These are phyloP conservation scores for Microcyclospora pomicola DNA, from an alignment of 2,329 filamentous ascomycete genomes.

Conservation along the genomic window DNA sequence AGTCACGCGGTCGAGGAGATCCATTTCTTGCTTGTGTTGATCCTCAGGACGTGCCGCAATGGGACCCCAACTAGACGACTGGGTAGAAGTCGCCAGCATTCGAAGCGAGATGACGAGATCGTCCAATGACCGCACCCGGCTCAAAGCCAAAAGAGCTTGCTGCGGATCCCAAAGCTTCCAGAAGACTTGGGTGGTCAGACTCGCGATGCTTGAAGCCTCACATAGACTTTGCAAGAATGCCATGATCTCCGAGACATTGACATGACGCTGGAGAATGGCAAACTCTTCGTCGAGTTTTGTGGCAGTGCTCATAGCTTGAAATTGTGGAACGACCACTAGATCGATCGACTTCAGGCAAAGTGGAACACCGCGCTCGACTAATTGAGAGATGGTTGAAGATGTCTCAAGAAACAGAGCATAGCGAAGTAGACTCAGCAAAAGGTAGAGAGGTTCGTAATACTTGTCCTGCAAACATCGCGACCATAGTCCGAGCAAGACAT, in stretches of 20 bases:
- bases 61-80: constrained; percentile 52
- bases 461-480: constrained; percentile 50
- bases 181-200: constrained; percentile 36
- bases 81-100: constrained; percentile 52
- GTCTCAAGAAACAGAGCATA: constrained; percentile 52
- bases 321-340: constrained; percentile 39
- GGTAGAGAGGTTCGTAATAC: constrained; percentile 48
- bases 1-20: constrained; percentile 49
- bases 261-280: constrained; percentile 12
- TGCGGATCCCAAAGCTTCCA: constrained; percentile 49
- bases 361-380: constrained; percentile 43
- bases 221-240: constrained; percentile 47
- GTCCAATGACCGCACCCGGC: constrained; percentile 47
- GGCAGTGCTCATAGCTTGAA: constrained; percentile 19
- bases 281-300: constrained; percentile 38
- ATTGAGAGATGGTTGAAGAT: constrained; percentile 42
- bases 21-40: constrained; percentile 24
- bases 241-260: constrained; percentile 51
- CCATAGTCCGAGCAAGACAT: constrained; percentile 54
- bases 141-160: constrained; percentile 51
- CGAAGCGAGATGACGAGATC: constrained; percentile 53
- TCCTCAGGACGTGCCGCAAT: constrained; percentile 37
- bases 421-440: constrained; percentile 50
- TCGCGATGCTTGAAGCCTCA: constrained; percentile 39
- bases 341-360: constrained; percentile 35